Evolutionary conservation across 1,284 basidiomycete genomes (phyloP), one percentile per base, ranked within the genome.

Genomic region (Neonothopanus nambi): DNA sequence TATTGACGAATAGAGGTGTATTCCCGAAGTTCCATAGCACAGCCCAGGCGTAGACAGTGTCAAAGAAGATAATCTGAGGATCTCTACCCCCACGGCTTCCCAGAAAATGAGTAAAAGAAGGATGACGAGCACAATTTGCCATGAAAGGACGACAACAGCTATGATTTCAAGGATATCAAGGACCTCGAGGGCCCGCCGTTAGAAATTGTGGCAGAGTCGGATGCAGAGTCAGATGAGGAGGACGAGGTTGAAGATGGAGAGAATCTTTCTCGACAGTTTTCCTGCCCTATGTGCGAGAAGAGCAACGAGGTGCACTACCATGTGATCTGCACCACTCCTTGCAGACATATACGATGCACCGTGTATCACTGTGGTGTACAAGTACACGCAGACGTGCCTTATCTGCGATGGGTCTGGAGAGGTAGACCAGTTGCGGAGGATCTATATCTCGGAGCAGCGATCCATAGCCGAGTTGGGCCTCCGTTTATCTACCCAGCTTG

Each of bases 301-400:
- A 24, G 26, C 4, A 18, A 50, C 7, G 20, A 13, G 7, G 33
- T 2, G 3, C 30, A 33, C 13, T 46, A 57, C 1, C 20, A 57
- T 3, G 41, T 57, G 9, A 51, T 61, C 17, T 60, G 57, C 26
- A 56, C 56, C 7, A 57, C 59, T 13, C 54, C 49, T 9, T 64
- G 63, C 20, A 61, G 63, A 2, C 63, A 64, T 30, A 30, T 64
- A 60, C 18, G 62, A 61, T 48, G 54, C 56, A 13, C 45, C 54
- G 44, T 63, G 62, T 42, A 60, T 62, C 20, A 56, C 49, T 6
- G 36, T 47, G 2, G 56, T 54, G 3, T 41, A 56, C 11, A 59
- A 61, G 23, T 51, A 53, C 37, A 59, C 51, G 3, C 28, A 39
- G 1, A 42, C 24, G 11, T 64, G 62, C 40, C 61, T 61, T 20